Conservation (phyloP, 2,329 filamentous ascomycete genomes). For the Trichoderma semiorbis region DNA sequence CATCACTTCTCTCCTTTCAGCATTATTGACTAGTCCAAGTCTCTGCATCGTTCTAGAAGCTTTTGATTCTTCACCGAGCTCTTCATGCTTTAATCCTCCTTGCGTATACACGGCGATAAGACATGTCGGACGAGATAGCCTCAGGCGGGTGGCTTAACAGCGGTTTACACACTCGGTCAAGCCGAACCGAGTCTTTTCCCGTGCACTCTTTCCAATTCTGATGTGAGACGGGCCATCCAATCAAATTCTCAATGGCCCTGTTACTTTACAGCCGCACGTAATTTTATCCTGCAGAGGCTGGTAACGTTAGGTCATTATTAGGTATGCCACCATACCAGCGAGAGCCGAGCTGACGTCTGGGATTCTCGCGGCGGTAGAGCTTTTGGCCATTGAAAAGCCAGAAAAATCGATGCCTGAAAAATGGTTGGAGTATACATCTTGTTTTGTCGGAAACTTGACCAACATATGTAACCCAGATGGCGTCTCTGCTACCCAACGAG, state of each 20-base stretch:
- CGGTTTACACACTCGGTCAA: background rate
- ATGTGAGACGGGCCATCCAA: background rate
- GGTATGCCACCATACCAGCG: background rate
- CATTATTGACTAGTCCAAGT: background rate
- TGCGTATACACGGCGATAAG: background rate
- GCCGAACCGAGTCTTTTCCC: background rate
- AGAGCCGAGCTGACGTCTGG: background rate
- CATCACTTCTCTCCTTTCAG: too few species aligned
- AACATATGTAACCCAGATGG: background rate
- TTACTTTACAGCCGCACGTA: background rate
- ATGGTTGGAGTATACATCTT: background rate
- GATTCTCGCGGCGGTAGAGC: background rate
- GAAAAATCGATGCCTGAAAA: background rate
- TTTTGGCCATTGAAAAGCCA: background rate
- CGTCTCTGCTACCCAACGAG: background rate
- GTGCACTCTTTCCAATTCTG: background rate
- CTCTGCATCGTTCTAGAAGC: background rate
- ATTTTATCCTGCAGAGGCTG: background rate
- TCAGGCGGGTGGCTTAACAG: background rate
- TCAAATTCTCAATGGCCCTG: background rate
- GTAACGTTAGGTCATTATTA: background rate
- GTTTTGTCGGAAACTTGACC: background rate
- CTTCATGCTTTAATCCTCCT: background rate
- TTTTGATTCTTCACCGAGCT: background rate
- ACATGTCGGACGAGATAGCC: background rate